phyloP scores from a whole-genome alignment of 208 protist genomes.

The Trypanosomatidae sp. region DNA sequence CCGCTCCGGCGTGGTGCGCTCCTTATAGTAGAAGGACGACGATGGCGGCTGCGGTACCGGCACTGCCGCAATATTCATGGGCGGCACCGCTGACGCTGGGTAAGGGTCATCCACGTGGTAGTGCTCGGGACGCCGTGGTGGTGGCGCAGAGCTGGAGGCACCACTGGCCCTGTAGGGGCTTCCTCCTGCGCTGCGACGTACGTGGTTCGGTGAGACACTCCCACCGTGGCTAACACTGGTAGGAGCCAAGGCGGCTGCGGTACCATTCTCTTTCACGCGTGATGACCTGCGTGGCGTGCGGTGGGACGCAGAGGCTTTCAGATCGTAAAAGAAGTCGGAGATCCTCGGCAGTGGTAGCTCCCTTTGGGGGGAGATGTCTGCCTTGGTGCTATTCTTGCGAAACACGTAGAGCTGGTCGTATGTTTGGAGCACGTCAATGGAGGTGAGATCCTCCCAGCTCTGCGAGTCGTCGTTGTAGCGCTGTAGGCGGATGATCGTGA shows the following conservation, averaged over 20 bases:
- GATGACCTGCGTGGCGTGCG: not conserved
- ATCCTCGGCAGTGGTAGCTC: slow-evolving; percentile 67
- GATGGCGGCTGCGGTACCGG: slow-evolving; percentile 4
- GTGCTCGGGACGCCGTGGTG: not conserved
- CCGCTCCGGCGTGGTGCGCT: slow-evolving; percentile 53
- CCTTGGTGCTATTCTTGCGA: slow-evolving; percentile 71
- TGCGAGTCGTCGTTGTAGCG: slow-evolving; percentile 74
- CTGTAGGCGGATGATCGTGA: slow-evolving; percentile 67
- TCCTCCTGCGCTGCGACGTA: not conserved
- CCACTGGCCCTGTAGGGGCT: slow-evolving; percentile 11
- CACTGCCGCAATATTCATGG: not conserved
- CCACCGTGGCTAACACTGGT: slow-evolving; percentile 4
- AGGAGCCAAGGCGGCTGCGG: not conserved
- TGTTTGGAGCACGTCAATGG: slow-evolving; percentile 37
- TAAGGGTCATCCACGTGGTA: slow-evolving; percentile 2
- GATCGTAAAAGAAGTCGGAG: slow-evolving; percentile 40
- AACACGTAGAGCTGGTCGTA: slow-evolving; percentile 87
- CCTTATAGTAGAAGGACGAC: slow-evolving; percentile 39
- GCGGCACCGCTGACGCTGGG: slow-evolving; percentile 10
- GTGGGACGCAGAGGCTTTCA: not conserved
- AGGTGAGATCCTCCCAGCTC: slow-evolving; percentile 51
- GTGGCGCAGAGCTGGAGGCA: not conserved
- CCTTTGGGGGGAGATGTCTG: slow-evolving; percentile 70
- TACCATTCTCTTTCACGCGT: not conserved
- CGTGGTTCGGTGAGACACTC: slow-evolving; percentile 6